Percentiles rank a stretch among this genome's conserved stretches.
These are phyloP conservation scores for Pythium dissotocum DNA, from an alignment of 352 stramenopile genomes.

Conservation along the genomic window DNA sequence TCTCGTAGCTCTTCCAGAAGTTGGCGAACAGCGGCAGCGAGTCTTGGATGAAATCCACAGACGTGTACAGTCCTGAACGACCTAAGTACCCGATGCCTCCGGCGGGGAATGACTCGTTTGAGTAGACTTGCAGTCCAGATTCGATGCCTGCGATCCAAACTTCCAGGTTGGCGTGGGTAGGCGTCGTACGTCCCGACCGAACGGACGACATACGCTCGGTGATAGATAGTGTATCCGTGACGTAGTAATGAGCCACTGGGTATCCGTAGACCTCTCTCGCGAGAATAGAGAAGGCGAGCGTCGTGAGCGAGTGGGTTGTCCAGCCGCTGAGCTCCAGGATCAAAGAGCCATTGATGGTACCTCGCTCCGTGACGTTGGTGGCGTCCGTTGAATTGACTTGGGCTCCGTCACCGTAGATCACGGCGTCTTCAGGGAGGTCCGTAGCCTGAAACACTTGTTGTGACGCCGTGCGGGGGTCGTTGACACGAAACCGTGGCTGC, in stretches of 20 bases:
- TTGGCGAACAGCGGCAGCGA: slow-evolving; percentile 31
- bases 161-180: slow-evolving; percentile 59
- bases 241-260: slow-evolving; percentile 24
- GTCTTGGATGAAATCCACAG: slow-evolving; percentile 34
- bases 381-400: slow-evolving; percentile 9
- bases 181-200: slow-evolving; percentile 37
- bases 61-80: slow-evolving; percentile 50
- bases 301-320: slow-evolving; percentile 40
- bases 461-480: slow-evolving; percentile 29
- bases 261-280: slow-evolving; percentile 42
- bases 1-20: slow-evolving; percentile 56
- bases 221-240: slow-evolving; percentile 14
- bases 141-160: slow-evolving; percentile 47
- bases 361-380: neutral
- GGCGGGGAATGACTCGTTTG: slow-evolving; percentile 44
- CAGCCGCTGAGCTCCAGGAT: slow-evolving; percentile 40
- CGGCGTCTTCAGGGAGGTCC: slow-evolving; percentile 12
- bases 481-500: slow-evolving; percentile 32
- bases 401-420: slow-evolving; percentile 30
- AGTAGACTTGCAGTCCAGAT: slow-evolving; percentile 36
- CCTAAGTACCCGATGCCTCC: slow-evolving; percentile 46
- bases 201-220: slow-evolving; percentile 41
- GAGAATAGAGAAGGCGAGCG: slow-evolving; percentile 46
- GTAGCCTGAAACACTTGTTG: slow-evolving; percentile 11
- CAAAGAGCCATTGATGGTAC: slow-evolving; percentile 8